Evolutionary conservation across 2,329 filamentous ascomycete genomes (phyloP).

Genomic region (Colletotrichum musicola): DNA sequence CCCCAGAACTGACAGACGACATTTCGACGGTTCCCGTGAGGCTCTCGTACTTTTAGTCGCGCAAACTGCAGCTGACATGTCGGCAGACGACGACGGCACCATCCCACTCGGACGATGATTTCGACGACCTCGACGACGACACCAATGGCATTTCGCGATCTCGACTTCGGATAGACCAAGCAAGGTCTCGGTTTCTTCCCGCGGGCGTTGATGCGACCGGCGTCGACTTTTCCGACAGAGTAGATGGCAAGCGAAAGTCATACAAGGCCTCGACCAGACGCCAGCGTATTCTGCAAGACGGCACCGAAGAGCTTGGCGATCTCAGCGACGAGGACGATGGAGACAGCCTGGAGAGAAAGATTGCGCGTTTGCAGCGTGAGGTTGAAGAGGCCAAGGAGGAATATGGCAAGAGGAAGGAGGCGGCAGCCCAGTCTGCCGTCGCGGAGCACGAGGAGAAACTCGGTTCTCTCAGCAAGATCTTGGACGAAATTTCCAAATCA

Average conservation of each 20-base stretch:
- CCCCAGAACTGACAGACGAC: constrained; percentile 91
- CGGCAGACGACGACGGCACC: constrained; percentile 66
- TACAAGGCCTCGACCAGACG: constrained; percentile 82
- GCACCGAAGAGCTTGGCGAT: constrained; percentile 77
- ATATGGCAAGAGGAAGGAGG: constrained; percentile 66
- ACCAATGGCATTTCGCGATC: constrained; percentile 79
- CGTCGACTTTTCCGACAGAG: constrained; percentile 91
- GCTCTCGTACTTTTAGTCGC: constrained; percentile 28
- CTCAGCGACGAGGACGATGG: constrained; percentile 78
- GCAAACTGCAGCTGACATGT: constrained; percentile 42
- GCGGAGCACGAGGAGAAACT: constrained; percentile 68
- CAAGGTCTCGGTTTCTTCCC: constrained; percentile 83
- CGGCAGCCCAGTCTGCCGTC: constrained; percentile 54
- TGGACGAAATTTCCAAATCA: constrained; percentile 72
- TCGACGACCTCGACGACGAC: constrained; percentile 73
- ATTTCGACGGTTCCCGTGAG: constrained; percentile 85
- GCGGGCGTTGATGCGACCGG: constrained; percentile 80
- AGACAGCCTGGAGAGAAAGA: constrained; percentile 81
- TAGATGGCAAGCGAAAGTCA: constrained; percentile 84
- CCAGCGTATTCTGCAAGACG: constrained; percentile 72
- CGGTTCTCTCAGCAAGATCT: constrained; percentile 75
- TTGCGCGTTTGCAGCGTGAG: constrained; percentile 86
- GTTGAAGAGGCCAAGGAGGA: constrained; percentile 79
- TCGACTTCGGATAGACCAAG: constrained; percentile 81
- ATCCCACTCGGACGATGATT: constrained; percentile 72